Evolutionary conservation across 1,284 basidiomycete species (phyloP), one percentile per base, ranked within the genome.

Genomic region (Porodaedalea pini): DNA sequence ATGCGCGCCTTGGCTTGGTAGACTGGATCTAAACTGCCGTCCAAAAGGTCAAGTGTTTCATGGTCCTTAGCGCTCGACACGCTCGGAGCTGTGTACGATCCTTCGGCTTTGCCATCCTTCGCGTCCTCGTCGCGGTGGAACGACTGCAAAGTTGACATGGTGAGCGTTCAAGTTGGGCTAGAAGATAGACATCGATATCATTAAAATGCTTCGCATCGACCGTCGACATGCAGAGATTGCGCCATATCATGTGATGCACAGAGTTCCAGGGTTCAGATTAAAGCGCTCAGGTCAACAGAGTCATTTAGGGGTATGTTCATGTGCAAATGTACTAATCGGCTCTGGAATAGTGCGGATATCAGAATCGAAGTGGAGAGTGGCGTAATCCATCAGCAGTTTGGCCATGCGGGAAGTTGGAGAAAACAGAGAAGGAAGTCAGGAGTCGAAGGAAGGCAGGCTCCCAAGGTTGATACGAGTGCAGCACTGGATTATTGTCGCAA

Each of bases 1-100:
- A 85, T 67, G n/a, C 69, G 74, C 0, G 81, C 78, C 63, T 85
- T 86, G 2, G 75, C 77, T 57, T 76, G 74, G 62, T 85, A 85
- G 1, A 81, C 73, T 1, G 79, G 77, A 60, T 84, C 80, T 21
- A 75, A 65, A 17, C 77, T 72, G n/a, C 68, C 78, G 15, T 77
- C 77, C 25, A 49, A 54, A 3, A 60, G 37, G 27, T 60, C 51
- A 17, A 60, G 45, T n/a, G 55, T 59, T 34, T 55, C 51, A 3
- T 49, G 44, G 6, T 57, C 56, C n/a, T 37, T 40, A 11, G 37
- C 27, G 23, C 40, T 53, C 23, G 23, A 29, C 10, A 53, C 6
- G 32, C 27, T 53, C 39, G 51, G 25, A n/a, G 37, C 37, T 8
- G 19, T 23, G 25, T 40, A 39, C 23, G 45, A 47, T 31, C 29